These are phyloP conservation scores for Colletotrichum cereale DNA, from an alignment of 2,329 filamentous ascomycete genomes.

Conservation along the genomic window DNA sequence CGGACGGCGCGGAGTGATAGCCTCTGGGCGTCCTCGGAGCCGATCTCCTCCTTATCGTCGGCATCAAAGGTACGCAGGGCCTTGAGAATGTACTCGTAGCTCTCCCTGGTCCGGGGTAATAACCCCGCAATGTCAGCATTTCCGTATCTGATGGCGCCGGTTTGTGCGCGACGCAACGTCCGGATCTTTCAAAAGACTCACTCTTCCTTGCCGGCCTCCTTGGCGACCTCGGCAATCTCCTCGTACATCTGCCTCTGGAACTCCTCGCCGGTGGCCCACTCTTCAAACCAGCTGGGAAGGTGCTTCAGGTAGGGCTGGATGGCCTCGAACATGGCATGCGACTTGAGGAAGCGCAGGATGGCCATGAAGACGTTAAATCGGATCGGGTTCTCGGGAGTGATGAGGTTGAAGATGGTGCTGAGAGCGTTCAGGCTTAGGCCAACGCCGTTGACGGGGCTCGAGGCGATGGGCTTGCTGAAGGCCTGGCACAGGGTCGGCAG, in stretches of 20 bases:
- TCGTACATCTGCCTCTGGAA: conserved; percentile 88
- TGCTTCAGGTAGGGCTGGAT: conserved; percentile 86
- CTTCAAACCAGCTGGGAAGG: conserved; percentile 83
- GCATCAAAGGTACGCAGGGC: conserved; percentile 71
- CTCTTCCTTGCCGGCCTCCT: conserved; percentile 81
- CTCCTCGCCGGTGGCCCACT: conserved; percentile 86
- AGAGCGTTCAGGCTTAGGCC: conserved; percentile 90
- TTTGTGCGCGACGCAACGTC: not conserved
- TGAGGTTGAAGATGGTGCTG: conserved; percentile 96
- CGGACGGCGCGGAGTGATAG: conserved; percentile 70
- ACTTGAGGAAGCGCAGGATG: conserved; percentile 85
- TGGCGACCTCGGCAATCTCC: conserved; percentile 83
- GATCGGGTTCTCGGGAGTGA: conserved; percentile 80
- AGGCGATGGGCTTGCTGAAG: conserved; percentile 87
- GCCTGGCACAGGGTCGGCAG: conserved; percentile 90
- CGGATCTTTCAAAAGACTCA: conserved; percentile 58
- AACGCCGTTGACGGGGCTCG: conserved; percentile 86
- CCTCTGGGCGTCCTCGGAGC: conserved; percentile 71
- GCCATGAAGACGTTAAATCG: conserved; percentile 92
- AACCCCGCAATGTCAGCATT: conserved; percentile 10
- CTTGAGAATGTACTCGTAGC: conserved; percentile 77
- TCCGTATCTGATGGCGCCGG: not conserved
- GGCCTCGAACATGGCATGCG: conserved; percentile 82
- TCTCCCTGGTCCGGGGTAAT: conserved; percentile 55
- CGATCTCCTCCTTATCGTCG: conserved; percentile 65